Evolutionary conservation across 129 eudicot species (phyloP), one percentile per base, ranked within the genome.

Genomic region (Flaveria brownii): DNA sequence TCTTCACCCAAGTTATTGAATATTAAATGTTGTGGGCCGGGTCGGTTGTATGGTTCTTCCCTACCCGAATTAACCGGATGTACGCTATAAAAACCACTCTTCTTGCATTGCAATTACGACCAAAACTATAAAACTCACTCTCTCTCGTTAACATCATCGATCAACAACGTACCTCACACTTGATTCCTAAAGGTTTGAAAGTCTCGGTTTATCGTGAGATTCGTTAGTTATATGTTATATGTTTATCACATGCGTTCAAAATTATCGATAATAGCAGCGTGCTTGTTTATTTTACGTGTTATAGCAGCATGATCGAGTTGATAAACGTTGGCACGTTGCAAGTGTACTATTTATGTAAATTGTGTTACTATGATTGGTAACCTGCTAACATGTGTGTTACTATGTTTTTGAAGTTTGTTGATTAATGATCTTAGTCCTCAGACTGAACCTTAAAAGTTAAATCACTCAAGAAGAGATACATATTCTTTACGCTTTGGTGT

Each of bases 1-100:
- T 63, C 45, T 30, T 30, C 22, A 1, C 69, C 46, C 46, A 63
- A 63, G n/a, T 63, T 28, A 63, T 63, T 63, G 46, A 33, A 28
- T 28, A 62, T 62, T 62, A 9, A 62, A 63, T 63, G 33, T 2
- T 6, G 69, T 63, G 23, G 69, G 69, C 50, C 50, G 50, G 13
- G 2, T 45, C 50, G 10, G 14, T 45, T 45, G 50, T 45, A 45
- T 45, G 8, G 13, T 2, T 61, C 42, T n/a, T 28, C 30, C 69
- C 69, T 63, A 63, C 69, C 46, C 46, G 3, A 36, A n/a, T n/a
- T n/a, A n/a, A 36, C 69, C 20, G 3, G 12, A 28, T 33, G 22
- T n/a, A 14, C 30, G 69, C 69, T 63, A 26, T 63, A 63, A 14
- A 63, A 28, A 14, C 46, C 46, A 15, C 9, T 63, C 45, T 63